Evolutionary conservation across 139 green algal genomes (phyloP), one percentile per base, ranked within the genome.

Genomic region (Picochlorum sp.): DNA sequence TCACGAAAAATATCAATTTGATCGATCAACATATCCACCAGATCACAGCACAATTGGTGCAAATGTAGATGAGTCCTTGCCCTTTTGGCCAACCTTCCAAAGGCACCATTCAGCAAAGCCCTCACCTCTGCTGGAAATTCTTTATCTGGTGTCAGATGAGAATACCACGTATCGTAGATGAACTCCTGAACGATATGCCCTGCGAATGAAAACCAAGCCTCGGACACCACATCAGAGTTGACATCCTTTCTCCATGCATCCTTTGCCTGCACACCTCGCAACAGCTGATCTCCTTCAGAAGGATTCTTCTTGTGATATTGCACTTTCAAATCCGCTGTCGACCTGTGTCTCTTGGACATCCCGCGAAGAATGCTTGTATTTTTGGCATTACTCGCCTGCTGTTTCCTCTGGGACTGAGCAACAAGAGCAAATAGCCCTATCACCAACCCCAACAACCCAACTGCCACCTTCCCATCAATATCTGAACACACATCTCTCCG

Each of bases 101-200:
- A 94, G 3, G 64, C 69, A 6, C 56, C 20, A 73, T 95, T 89
- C 6, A 92, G 68, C 37, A 87, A 51, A 28, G 67, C 70, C 4
- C 85, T 74, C 3, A 94, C 72, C 56, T 92, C 80, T 1, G 81
- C 74, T 2, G 88, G 87, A 51, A 94, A 94, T 59, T 90, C 79
- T 2, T 52, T 71, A 73, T 95, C 88, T 2, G 88, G 86, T 0
- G 75, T 85, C 0, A 95, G 52, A n/a, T 62, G 18, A 0, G 56
- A 52, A 26, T 74, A 95, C 82, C 82, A 95, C 0, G 74, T 71
- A 51, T 92, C 87, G 45, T 94, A 94, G 13, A 95, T 54, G 64
- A 87, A 95, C 74, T 91, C 82, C 54, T 91, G 83, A 1, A 91
- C 46, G 32, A 91, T 88, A 68, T 68, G 82, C 52, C 78, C 78